Conservation (phyloP, 208 protist species). For the Leishmania tropica region DNA sequence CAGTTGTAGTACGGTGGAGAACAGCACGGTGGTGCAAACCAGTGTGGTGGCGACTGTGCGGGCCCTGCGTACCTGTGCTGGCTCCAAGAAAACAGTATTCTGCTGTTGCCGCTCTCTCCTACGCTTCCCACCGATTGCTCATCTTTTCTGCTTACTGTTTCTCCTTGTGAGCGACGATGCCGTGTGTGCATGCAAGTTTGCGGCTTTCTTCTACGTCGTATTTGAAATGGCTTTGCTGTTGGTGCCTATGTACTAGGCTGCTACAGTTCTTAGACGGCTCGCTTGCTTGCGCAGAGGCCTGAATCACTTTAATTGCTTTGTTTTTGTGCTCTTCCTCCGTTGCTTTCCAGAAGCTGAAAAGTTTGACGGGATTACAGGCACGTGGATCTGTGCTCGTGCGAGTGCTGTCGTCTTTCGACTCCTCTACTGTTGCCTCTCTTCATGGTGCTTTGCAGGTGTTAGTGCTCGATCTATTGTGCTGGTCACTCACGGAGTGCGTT, state of each 20-base stretch:
- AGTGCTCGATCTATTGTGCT: not conserved
- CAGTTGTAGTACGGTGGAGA: slow-evolving; percentile 10
- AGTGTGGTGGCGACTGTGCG: slow-evolving; percentile 10
- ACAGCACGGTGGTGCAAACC: not conserved
- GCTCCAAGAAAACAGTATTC: slow-evolving; percentile 2
- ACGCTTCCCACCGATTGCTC: slow-evolving; percentile 3
- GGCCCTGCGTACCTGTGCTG: not conserved
- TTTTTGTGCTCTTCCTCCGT: not conserved
- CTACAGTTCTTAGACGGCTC: not conserved
- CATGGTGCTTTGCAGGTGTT: too few species aligned
- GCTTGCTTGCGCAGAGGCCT: not conserved
- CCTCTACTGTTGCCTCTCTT: not conserved
- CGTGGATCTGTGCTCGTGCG: not conserved
- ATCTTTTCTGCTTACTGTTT: not conserved
- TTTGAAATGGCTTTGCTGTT: not conserved
- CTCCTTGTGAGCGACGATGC: not conserved
- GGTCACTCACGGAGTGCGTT: not conserved
- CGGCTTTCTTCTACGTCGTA: not conserved
- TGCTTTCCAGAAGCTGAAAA: not conserved
- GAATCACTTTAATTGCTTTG: slow-evolving; percentile 1
- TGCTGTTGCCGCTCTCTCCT: not conserved
- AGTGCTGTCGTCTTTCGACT: not conserved
- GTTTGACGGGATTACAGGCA: not conserved
- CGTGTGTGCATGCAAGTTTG: not conserved
- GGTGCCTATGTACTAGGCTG: not conserved